Evolutionary conservation across 495 filamentous ascomycete species (phyloP).

Genomic region (Penicillium argentinense): DNA sequence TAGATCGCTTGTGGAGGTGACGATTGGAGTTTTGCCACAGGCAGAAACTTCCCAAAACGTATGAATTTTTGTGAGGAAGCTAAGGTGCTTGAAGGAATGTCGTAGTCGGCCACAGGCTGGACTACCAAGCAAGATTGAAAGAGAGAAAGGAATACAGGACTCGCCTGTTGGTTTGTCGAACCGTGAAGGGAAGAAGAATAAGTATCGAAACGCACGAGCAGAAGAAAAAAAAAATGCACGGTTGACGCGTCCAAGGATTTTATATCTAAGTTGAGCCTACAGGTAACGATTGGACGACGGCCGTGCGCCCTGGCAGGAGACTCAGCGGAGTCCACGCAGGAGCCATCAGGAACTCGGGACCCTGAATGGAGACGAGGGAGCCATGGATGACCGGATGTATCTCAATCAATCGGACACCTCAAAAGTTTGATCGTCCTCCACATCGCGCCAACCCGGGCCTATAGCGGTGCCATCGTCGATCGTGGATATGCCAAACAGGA

Average conservation of each 20-base stretch:
- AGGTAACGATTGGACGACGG: neutral
- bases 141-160: slow-evolving; percentile 38
- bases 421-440: slow-evolving; percentile 19
- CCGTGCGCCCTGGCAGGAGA: neutral
- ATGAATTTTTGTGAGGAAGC: neutral
- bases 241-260: slow-evolving; percentile 20
- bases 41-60: neutral
- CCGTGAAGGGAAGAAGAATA: slow-evolving; percentile 21
- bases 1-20: neutral
- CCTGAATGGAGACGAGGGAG: slow-evolving; percentile 12
- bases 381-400: slow-evolving; percentile 4
- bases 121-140: slow-evolving; percentile 20
- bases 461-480: slow-evolving; percentile 1
- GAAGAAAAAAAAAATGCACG: slow-evolving; percentile 10
- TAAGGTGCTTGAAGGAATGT: slow-evolving; percentile 27
- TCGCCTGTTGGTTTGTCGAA: slow-evolving; percentile 39
- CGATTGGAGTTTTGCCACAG: neutral
- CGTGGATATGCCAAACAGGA: slow-evolving; percentile 1
- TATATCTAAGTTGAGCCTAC: slow-evolving; percentile 16
- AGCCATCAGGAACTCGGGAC: neutral
- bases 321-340: too few relatives aligned
- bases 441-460: slow-evolving; percentile 1
- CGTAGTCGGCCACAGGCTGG: slow-evolving; percentile 37
- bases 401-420: slow-evolving; percentile 24
- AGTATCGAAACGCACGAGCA: slow-evolving; percentile 25